phyloP scores from a whole-genome alignment of 1,284 basidiomycete genomes.

The Tilletia walkeri region DNA sequence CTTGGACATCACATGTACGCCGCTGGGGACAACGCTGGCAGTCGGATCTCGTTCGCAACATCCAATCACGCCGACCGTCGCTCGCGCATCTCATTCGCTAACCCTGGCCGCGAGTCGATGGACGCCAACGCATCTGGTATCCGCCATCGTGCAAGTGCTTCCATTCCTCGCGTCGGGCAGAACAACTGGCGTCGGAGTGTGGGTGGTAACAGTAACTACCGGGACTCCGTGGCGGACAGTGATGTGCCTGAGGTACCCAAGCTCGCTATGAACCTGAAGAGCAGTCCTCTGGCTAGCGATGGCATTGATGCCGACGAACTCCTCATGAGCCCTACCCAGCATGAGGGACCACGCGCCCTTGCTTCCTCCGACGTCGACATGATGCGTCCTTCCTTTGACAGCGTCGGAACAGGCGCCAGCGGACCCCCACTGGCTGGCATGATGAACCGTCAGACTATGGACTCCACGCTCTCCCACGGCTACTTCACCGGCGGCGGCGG shows the following conservation, averaged over 20 bases:
- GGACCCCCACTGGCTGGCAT: constrained; percentile 29
- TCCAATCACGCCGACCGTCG: constrained; percentile 29
- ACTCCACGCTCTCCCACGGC: constrained; percentile 23
- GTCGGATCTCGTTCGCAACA: constrained; percentile 10
- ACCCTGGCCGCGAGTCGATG: constrained; percentile 28
- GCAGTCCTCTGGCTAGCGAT: constrained; percentile 29
- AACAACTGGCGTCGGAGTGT: constrained; percentile 23
- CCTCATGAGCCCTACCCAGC: constrained; percentile 46
- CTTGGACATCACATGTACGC: constrained; percentile 33
- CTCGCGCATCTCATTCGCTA: constrained; percentile 41
- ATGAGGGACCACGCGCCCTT: constrained; percentile 27
- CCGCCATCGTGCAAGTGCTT: constrained; percentile 22
- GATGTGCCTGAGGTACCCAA: constrained; percentile 13
- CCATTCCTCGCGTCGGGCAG: constrained; percentile 33
- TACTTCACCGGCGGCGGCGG: neutral
- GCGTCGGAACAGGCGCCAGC: neutral
- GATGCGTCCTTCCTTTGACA: constrained; percentile 20
- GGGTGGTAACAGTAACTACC: neutral
- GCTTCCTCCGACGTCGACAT: constrained; percentile 18
- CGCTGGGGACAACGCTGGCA: constrained; percentile 38
- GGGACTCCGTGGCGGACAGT: constrained; percentile 35
- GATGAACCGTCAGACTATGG: constrained; percentile 35
- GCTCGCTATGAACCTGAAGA: constrained; percentile 12
- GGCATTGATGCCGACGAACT: constrained; percentile 37
- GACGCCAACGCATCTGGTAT: constrained; percentile 26